phyloP scores from a whole-genome alignment of 805 yeast genomes.

The Cyberlindnera maclurae region DNA sequence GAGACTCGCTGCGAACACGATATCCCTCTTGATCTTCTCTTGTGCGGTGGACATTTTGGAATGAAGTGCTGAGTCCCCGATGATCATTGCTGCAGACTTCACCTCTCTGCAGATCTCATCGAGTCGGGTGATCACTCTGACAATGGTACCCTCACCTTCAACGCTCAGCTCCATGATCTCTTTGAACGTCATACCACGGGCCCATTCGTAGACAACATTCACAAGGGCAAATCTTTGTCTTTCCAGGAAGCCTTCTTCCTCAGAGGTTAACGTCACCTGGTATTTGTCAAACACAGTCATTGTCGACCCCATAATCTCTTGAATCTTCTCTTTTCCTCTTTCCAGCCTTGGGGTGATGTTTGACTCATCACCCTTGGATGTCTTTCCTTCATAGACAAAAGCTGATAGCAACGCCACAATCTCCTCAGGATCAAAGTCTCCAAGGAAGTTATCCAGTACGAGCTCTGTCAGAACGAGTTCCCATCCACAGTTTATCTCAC shows the following conservation, averaged over 20 bases:
- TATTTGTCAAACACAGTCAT: slow-evolving; percentile 54
- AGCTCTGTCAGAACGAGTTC: slow-evolving; percentile 86
- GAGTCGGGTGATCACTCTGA: slow-evolving; percentile 85
- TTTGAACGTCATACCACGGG: slow-evolving; percentile 84
- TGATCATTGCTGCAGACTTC: slow-evolving; percentile 85
- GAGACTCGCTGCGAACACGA: slow-evolving; percentile 93
- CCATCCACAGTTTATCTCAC: slow-evolving; percentile 88
- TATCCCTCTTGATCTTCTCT: slow-evolving; percentile 91
- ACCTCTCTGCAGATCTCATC: slow-evolving; percentile 96
- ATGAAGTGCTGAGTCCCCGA: slow-evolving; percentile 89
- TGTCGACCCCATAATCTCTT: slow-evolving; percentile 60
- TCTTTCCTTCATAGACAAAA: slow-evolving; percentile 83
- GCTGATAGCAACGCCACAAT: slow-evolving; percentile 91
- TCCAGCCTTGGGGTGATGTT: slow-evolving; percentile 73
- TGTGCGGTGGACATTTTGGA: slow-evolving; percentile 88
- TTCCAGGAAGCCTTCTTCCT: slow-evolving; percentile 79
- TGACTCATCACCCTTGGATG: slow-evolving; percentile 53
- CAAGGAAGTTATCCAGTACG: slow-evolving; percentile 83
- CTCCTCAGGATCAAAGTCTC: slow-evolving; percentile 91
- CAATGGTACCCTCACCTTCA: slow-evolving; percentile 95
- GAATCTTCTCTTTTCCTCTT: slow-evolving; percentile 57
- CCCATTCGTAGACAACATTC: slow-evolving; percentile 97
- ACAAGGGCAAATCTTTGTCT: slow-evolving; percentile 82
- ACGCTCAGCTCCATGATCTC: slow-evolving; percentile 85
- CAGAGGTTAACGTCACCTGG: slow-evolving; percentile 72